phyloP scores from a whole-genome alignment of 768 basidiomycete species.

The Termitomyces sp. region DNA sequence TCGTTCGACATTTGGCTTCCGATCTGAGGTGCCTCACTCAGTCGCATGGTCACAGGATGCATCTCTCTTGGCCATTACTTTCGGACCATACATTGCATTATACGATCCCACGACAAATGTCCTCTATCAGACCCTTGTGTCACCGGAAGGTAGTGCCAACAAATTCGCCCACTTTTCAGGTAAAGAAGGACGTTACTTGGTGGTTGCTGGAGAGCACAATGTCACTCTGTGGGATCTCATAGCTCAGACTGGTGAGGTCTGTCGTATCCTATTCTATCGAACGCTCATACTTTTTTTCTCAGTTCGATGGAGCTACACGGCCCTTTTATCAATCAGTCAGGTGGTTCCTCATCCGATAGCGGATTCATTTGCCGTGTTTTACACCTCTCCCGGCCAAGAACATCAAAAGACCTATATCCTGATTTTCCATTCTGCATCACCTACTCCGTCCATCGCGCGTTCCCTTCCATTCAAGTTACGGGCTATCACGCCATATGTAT shows the following conservation, averaged over 20 bases:
- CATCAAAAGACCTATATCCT: slow-evolving; percentile 32
- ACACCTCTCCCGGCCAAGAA: slow-evolving; percentile 24
- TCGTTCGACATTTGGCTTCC: slow-evolving; percentile 67
- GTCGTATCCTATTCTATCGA: background rate
- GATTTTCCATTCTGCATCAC: slow-evolving; percentile 42
- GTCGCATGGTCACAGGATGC: slow-evolving; percentile 81
- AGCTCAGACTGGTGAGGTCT: slow-evolving; percentile 46
- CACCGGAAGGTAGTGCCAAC: slow-evolving; percentile 43
- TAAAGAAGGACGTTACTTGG: slow-evolving; percentile 62
- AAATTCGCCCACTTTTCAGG: slow-evolving; percentile 63
- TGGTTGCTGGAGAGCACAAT: slow-evolving; percentile 39
- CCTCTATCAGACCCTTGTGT: slow-evolving; percentile 53
- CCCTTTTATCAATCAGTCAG: slow-evolving; percentile 28
- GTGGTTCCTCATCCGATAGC: slow-evolving; percentile 52
- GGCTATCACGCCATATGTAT: slow-evolving; percentile 33
- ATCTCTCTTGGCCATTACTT: slow-evolving; percentile 74
- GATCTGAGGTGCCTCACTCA: slow-evolving; percentile 57
- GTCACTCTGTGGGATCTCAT: slow-evolving; percentile 74
- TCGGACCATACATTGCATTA: slow-evolving; percentile 61
- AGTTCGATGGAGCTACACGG: slow-evolving; percentile 59
- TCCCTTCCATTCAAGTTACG: slow-evolving; percentile 61
- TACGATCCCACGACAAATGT: slow-evolving; percentile 66
- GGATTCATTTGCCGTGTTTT: slow-evolving; percentile 56
- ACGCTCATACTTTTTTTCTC: background rate
- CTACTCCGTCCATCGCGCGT: slow-evolving; percentile 34